Base-by-base conservation (phyloP, 2,329 filamentous ascomycete genomes). In the Colletotrichum eremochloae region DNA sequence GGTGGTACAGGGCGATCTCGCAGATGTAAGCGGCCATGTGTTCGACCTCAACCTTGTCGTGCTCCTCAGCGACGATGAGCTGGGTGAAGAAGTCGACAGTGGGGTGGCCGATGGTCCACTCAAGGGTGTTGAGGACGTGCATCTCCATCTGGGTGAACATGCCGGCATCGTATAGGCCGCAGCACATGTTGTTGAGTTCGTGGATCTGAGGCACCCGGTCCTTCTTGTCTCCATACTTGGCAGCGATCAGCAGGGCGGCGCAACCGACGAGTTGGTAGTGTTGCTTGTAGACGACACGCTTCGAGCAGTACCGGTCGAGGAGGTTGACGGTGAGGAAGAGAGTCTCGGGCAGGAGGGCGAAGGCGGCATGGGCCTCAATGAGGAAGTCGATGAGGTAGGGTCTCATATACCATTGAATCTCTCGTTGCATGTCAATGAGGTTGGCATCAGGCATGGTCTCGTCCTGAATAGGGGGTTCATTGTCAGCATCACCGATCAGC, bases 141-240 rank as follows among this genome's bases (percentile, higher is more conserved):
- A 97, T 98, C 86, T 99, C 96, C 96, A 99, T 99, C 84, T 99
- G 96, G 14, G 95, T 96, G 85, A 99, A 99, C 96, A 99, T 99
- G 85, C 97, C 96, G 62, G 97, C 95, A 79, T 99, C 96, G 84
- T 99, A 99, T 50, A 98, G 89, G 48, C 94, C 95, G 84, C 96
- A 98, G 89, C 96, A 99, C 96, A 99, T 98, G 76, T 96, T 97
- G 88, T 97, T 97, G 75, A 99, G 88, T 82, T 99, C 96, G 81
- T 94, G 92, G 81, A 99, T 97, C 75, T 97, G 96, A 5, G 96
- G 96, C n/a, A 99, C 96, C 63, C 95, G 91, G 80, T 99, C 96
- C 86, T 99, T 99, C 87, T 96, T 96, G 85, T 99, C 96, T 71
- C 96, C 96, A 81, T 98, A 99, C 87, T 99, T 99, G 83, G 96